These are phyloP conservation scores for Ceratobasidium sp. DNA, from an alignment of 1,284 basidiomycete species.

Conservation along the genomic window DNA sequence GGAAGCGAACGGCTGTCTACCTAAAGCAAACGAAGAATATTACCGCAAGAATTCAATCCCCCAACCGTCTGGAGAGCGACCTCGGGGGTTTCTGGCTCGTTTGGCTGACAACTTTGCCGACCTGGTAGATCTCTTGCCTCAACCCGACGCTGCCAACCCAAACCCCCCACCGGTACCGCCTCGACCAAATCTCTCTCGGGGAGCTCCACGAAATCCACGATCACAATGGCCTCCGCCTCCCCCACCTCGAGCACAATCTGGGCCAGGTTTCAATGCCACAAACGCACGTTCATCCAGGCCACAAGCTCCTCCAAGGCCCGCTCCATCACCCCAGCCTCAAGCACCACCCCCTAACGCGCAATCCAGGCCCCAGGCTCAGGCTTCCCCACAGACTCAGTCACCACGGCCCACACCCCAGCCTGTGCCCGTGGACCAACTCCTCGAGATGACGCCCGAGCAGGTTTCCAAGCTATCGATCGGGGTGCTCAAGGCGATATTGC, in stretches of 20 bases:
- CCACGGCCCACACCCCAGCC: constrained; percentile 1
- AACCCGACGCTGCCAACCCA: not conserved
- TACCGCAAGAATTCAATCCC: constrained; percentile 23
- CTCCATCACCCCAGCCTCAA: not conserved
- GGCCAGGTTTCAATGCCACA: not conserved
- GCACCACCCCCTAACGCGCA: not conserved
- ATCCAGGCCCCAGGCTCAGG: not conserved
- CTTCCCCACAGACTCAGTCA: not conserved
- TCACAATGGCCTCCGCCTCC: not conserved
- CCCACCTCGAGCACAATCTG: constrained; percentile 10
- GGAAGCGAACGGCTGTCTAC: constrained; percentile 25
- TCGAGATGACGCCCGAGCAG: not conserved
- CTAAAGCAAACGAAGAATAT: constrained; percentile 18
- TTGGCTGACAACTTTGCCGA: constrained; percentile 23
- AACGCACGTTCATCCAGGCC: not conserved
- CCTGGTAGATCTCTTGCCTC: constrained; percentile 7
- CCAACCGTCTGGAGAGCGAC: constrained; percentile 17
- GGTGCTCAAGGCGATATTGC: constrained; percentile 10
- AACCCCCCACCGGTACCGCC: constrained; percentile 4
- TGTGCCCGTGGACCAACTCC: constrained; percentile 14
- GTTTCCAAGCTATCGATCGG: constrained; percentile 18
- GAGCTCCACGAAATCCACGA: not conserved
- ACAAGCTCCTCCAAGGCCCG: not conserved
- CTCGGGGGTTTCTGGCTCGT: constrained; percentile 10
- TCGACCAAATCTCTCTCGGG: not conserved